These are phyloP conservation scores for Vigna hirtella DNA, from an alignment of 306 rosid species.

Conservation along the genomic window DNA sequence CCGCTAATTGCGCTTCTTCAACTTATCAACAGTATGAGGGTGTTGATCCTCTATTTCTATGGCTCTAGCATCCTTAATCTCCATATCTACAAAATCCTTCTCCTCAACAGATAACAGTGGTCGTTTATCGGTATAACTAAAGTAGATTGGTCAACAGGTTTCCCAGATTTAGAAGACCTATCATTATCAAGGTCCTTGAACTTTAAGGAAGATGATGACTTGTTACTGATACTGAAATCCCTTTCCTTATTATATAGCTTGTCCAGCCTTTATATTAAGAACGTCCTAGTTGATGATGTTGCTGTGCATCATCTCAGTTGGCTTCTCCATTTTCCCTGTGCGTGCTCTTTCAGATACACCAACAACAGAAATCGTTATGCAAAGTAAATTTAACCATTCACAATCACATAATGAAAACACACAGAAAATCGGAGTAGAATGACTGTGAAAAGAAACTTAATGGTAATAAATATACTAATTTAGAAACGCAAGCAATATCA, in stretches of 20 bases:
- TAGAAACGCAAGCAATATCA: no score
- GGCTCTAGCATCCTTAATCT: constrained; percentile 47
- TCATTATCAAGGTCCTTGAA: constrained; percentile 59
- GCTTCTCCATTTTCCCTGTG: constrained; percentile 39
- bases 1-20: constrained; percentile 93
- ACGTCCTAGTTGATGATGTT: constrained; percentile 73
- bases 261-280: constrained; percentile 96
- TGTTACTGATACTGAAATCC: constrained; percentile 63
- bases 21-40: constrained; percentile 89
- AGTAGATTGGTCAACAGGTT: constrained; percentile 47
- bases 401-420: no score
- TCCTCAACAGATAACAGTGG: constrained; percentile 52
- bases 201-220: constrained; percentile 66
- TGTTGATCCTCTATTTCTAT: constrained; percentile 68
- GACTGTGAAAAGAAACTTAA: no score
- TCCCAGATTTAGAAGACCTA: constrained; percentile 63
- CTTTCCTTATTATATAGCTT: constrained; percentile 36
- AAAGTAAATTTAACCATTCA: no score
- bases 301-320: constrained; percentile 75
- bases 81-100: constrained; percentile 65
- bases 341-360: background rate
- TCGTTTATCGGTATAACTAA: constrained; percentile 53
- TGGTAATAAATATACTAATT: no score
- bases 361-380: background rate
- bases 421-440: no score